Base-by-base conservation (phyloP, 23 red algal genomes). In the Gracilaria caudata region DNA sequence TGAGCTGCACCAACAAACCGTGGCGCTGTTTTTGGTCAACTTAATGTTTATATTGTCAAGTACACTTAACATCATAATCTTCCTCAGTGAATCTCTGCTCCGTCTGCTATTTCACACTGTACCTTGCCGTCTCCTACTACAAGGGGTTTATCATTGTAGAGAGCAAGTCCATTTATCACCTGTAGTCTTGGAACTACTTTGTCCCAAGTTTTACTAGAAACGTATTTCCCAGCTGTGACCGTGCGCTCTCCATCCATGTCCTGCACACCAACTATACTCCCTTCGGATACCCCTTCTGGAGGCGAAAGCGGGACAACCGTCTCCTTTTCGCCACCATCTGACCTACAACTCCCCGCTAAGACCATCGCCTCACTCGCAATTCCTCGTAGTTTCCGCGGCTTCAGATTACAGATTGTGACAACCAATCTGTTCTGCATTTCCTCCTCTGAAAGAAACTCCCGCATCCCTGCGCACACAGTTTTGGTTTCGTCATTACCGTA, bases 401-500 rank as follows among this genome's bases (percentile, higher is more conserved):
- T 95, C 51, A 95, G 75, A 61, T 95, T 95, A 71, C 63, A 80
- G 55, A 95, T 86, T 26, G 79, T 82, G 35, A 95, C 77, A 0
- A 95, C 85, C 40, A 82, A 57, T 21, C 86, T 57, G 68, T 83
- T 66, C 16, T 24, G 58, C 86, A 95, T 60, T 36, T 84, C 86
- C 28, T 72, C 84, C 51, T 82, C 85, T 34, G 86, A 71, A 13
- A 95, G 47, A 77, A 79, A 95, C 17, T 78, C 58, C 28, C 82
- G 82, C 38, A 95, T 78, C 13, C 93, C 93, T 14, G 93, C 90
- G 58, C 90, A 95, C 10, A 95, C 86, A 24, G 84, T 85, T 53
- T 72, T 45, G 39, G 24, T 74, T 5, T 80, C 93, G 34, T 61
- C 65, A 19, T 55, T 68, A 43, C 77, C 83, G 49, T 76, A 79